Evolutionary conservation across 2,329 filamentous ascomycete species (phyloP).

Genomic region (Fusarium mangiferae): DNA sequence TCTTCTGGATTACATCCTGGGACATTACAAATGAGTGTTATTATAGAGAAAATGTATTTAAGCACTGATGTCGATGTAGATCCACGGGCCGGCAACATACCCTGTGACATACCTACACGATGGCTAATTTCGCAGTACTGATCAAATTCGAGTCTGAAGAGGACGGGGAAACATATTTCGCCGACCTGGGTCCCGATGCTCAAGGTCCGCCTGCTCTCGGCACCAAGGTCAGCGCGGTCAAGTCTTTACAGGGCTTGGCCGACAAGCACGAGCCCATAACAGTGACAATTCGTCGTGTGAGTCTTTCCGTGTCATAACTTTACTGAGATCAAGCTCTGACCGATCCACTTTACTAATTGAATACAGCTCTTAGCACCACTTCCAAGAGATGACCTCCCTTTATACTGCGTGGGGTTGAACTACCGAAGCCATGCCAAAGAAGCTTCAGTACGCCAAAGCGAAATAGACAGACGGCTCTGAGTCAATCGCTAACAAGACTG

Average conservation of each 20-base stretch:
- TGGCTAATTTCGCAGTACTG: neutral
- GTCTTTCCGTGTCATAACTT: neutral
- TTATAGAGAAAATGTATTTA: neutral
- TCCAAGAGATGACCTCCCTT: neutral
- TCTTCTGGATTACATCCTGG: no score
- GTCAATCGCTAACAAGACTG: neutral
- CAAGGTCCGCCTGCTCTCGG: neutral
- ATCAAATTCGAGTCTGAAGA: neutral
- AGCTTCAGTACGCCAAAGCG: neutral
- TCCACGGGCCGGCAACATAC: neutral
- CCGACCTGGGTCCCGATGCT: neutral
- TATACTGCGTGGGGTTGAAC: neutral
- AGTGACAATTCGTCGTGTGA: neutral
- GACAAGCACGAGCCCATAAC: no score
- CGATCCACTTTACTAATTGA: neutral
- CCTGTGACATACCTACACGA: neutral
- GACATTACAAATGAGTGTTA: no score
- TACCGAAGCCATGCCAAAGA: neutral
- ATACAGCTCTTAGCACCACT: neutral
- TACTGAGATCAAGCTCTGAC: neutral
- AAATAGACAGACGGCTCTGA: rapidly evolving
- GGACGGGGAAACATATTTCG: neutral
- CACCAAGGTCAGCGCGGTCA: neutral
- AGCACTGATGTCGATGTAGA: neutral
- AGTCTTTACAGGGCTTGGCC: neutral